phyloP scores from a whole-genome alignment of 2,329 filamentous ascomycete genomes.

The Coniochaeta prunicola region DNA sequence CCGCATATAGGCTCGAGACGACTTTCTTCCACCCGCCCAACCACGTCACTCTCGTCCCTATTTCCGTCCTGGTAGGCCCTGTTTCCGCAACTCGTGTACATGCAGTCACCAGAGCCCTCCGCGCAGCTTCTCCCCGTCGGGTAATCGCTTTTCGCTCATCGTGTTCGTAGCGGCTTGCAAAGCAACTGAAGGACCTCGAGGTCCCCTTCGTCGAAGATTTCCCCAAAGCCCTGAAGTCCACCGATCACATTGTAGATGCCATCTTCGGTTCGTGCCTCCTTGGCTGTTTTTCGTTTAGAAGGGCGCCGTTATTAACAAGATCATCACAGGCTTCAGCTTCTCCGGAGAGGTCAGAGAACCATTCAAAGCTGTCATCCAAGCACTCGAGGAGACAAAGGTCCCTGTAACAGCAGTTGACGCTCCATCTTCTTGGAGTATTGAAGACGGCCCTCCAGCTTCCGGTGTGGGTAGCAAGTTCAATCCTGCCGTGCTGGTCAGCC shows the following conservation, averaged over 20 bases:
- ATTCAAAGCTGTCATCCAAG: constrained; percentile 73
- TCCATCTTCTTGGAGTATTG: constrained; percentile 91
- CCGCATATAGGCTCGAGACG: not conserved
- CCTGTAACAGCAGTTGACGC: constrained; percentile 87
- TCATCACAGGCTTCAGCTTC: constrained; percentile 72
- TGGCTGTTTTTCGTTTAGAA: not conserved
- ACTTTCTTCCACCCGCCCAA: not conserved
- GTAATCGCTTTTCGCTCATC: constrained; percentile 19
- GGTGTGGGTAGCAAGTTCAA: constrained; percentile 76
- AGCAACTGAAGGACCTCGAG: constrained; percentile 75
- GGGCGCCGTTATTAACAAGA: constrained; percentile 6
- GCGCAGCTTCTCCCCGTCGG: constrained; percentile 1
- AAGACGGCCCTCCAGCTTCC: constrained; percentile 69
- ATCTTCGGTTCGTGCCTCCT: constrained; percentile 67
- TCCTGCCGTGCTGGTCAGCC: constrained; percentile 72
- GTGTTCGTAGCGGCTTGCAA: constrained; percentile 61
- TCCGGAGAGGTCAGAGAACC: constrained; percentile 87
- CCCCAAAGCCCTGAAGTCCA: constrained; percentile 50
- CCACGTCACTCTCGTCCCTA: not conserved
- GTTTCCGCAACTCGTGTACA: not conserved
- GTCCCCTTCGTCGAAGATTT: constrained; percentile 85
- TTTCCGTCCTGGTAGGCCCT: not conserved
- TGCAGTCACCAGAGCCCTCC: not conserved
- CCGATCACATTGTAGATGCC: constrained; percentile 83
- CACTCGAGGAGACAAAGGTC: constrained; percentile 63